Percentiles rank a stretch among this genome's conserved stretches.
phyloP scores from a whole-genome alignment of 2,329 filamentous ascomycete genomes.

The Aspergillus udagawae region DNA sequence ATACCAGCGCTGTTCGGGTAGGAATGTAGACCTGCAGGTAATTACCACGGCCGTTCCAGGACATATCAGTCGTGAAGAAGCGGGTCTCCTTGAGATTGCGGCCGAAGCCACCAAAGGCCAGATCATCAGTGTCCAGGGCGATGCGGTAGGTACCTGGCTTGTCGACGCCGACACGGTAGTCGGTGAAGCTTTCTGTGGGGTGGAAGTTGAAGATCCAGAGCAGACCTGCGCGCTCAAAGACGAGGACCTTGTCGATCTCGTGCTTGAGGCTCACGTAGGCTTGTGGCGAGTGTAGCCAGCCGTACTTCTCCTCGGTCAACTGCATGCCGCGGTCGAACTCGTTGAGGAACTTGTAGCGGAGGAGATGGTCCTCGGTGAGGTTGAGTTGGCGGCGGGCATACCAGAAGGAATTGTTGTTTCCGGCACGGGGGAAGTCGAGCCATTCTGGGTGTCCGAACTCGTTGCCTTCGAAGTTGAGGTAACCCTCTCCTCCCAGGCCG shows the following conservation, averaged over 20 bases:
- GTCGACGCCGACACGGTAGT: slow-evolving; percentile 90
- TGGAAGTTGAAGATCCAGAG: slow-evolving; percentile 98
- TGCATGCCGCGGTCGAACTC: slow-evolving; percentile 95
- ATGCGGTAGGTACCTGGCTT: slow-evolving; percentile 79
- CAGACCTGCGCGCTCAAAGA: slow-evolving; percentile 87
- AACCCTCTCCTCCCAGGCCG: slow-evolving; percentile 86
- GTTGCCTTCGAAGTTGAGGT: slow-evolving; percentile 98
- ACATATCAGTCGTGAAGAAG: slow-evolving; percentile 87
- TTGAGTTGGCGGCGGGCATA: slow-evolving; percentile 93
- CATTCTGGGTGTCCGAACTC: slow-evolving; percentile 98
- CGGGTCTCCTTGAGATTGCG: slow-evolving; percentile 74
- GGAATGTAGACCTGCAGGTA: slow-evolving; percentile 92
- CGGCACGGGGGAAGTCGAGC: slow-evolving; percentile 94
- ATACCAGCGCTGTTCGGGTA: slow-evolving; percentile 74
- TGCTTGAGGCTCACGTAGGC: slow-evolving; percentile 94
- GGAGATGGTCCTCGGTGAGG: slow-evolving; percentile 75
- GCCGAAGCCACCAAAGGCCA: slow-evolving; percentile 73
- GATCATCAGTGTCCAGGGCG: slow-evolving; percentile 75
- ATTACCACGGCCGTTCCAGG: slow-evolving; percentile 87
- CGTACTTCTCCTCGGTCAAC: slow-evolving; percentile 76
- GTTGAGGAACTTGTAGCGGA: slow-evolving; percentile 89
- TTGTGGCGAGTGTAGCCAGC: slow-evolving; percentile 81
- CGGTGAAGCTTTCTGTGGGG: slow-evolving; percentile 74
- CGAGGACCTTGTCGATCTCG: slow-evolving; percentile 87
- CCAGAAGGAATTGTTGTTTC: slow-evolving; percentile 90